Percentiles rank a stretch among this genome's conserved stretches.
These are phyloP conservation scores for Polytolypa hystricis DNA, from an alignment of 2,329 filamentous ascomycete species.

Conservation along the genomic window DNA sequence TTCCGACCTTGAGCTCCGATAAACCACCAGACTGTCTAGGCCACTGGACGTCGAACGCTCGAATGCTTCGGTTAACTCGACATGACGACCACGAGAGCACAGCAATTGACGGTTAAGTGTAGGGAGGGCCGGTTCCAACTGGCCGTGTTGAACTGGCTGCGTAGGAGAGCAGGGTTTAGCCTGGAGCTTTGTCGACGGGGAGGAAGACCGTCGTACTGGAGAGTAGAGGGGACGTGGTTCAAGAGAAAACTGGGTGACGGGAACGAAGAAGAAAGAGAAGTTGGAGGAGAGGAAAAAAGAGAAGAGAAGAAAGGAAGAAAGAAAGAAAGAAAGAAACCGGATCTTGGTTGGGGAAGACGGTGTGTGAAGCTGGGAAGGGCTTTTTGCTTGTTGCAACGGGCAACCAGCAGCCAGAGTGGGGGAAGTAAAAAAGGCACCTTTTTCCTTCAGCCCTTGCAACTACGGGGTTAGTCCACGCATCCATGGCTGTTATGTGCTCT, in stretches of 20 bases:
- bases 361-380: constrained; percentile 8
- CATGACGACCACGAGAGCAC: constrained; percentile 6
- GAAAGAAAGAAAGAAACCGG: constrained; percentile 4
- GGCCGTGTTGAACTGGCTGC: no score
- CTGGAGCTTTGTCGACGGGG: constrained; percentile 11
- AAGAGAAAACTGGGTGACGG: no score
- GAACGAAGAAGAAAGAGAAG: constrained; percentile 14
- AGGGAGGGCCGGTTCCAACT: no score
- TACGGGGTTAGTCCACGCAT: no score
- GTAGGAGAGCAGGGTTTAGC: constrained; percentile 5
- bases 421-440: no score
- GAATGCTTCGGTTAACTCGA: constrained; percentile 9
- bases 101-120: no score
- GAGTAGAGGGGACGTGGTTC: constrained; percentile 6
- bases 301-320: constrained; percentile 11
- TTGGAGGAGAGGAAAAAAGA: constrained; percentile 15
- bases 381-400: constrained; percentile 14
- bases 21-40: no score
- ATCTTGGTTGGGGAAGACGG: constrained; percentile 7
- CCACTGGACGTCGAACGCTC: constrained; percentile 4
- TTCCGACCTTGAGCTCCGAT: constrained; percentile 9
- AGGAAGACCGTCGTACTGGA: constrained; percentile 16
- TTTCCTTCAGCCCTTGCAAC: no score
- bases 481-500: no score
- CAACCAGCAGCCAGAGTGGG: constrained; percentile 11